phyloP scores from a whole-genome alignment of 495 filamentous ascomycete species.

The Tuber calosporum region DNA sequence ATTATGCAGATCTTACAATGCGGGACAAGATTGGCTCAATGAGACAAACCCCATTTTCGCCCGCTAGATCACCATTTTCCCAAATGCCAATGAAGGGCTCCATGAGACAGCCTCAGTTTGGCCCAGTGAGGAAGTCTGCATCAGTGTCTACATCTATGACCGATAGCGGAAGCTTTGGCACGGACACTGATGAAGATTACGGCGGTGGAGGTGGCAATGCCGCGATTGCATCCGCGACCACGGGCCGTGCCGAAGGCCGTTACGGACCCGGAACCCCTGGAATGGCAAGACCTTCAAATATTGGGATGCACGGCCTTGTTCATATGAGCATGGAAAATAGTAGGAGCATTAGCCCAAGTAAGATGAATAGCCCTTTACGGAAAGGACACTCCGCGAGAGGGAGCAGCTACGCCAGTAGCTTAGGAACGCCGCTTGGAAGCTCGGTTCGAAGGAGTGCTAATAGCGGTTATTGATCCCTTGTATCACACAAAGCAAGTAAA shows the following conservation, averaged over 20 bases:
- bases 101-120: slow-evolving; percentile 28
- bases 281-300: slow-evolving; percentile 15
- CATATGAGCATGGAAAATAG: slow-evolving; percentile 37
- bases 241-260: slow-evolving; percentile 1
- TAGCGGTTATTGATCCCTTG: not conserved
- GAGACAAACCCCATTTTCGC: not conserved
- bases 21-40: slow-evolving; percentile 19
- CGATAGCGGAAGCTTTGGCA: slow-evolving; percentile 1
- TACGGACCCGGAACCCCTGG: slow-evolving; percentile 14
- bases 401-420: slow-evolving; percentile 32
- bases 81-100: slow-evolving; percentile 2
- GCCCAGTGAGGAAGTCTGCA: slow-evolving; percentile 7
- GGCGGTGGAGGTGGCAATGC: not conserved
- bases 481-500: not conserved
- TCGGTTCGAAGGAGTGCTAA: slow-evolving; percentile 10
- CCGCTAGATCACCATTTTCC: slow-evolving; percentile 12
- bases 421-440: slow-evolving; percentile 17
- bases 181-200: not conserved
- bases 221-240: not conserved
- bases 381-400: slow-evolving; percentile 19
- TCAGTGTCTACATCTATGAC: slow-evolving; percentile 18
- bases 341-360: slow-evolving; percentile 35
- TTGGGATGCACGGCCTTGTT: slow-evolving; percentile 39
- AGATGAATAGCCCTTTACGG: slow-evolving; percentile 39
- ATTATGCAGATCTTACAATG: slow-evolving; percentile 61